These are phyloP conservation scores for Fraxinus platypoda DNA, from an alignment of 305 asterid species.

Conservation along the genomic window DNA sequence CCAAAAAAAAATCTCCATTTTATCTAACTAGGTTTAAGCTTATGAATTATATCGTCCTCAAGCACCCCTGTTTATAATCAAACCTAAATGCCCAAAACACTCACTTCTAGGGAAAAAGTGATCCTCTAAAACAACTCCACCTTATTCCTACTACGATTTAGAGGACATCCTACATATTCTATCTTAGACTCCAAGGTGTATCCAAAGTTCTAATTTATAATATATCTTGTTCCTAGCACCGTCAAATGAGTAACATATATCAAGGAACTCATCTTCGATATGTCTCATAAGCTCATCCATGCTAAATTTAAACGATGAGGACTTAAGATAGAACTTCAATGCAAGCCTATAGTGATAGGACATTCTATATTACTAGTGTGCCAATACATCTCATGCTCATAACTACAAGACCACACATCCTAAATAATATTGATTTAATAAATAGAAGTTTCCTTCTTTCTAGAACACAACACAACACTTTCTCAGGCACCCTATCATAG, in stretches of 20 bases:
- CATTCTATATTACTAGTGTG: neutral
- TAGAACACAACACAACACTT: neutral
- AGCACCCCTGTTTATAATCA: neutral
- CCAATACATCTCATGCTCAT: neutral
- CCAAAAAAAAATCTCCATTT: neutral
- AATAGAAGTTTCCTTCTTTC: neutral
- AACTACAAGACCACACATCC: neutral
- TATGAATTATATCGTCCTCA: neutral
- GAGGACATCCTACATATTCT: neutral
- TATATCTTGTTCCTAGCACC: neutral
- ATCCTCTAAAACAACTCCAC: neutral
- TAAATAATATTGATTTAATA: neutral
- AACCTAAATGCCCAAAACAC: neutral
- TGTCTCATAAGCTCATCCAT: neutral
- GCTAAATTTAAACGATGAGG: neutral
- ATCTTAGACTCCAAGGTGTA: neutral
- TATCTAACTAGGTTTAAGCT: neutral
- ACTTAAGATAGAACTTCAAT: neutral
- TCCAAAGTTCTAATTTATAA: neutral
- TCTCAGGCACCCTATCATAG: neutral
- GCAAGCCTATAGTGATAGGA: neutral
- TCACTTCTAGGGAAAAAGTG: neutral
- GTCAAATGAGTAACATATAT: neutral
- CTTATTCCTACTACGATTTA: neutral
- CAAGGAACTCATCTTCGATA: neutral